Base-by-base conservation (phyloP, 345 rosid genomes). In the Durio zibethinus region DNA sequence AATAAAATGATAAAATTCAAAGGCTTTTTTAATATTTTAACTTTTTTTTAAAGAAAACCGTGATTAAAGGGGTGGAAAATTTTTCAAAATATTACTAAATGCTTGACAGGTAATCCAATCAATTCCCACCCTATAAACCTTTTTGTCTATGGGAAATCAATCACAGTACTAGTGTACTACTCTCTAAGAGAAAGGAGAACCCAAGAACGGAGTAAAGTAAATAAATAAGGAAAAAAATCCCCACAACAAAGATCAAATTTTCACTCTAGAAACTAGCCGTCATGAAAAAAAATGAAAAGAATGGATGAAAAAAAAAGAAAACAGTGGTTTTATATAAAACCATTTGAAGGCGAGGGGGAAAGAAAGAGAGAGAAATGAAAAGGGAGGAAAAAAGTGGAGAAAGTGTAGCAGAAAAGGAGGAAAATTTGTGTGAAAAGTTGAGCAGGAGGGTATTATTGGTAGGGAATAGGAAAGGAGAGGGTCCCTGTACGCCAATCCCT, bases 341-440 rank as follows among this genome's bases (percentile, higher is more conserved):
- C 56, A 61, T 35, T 62, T 74, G 40, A 76, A 53, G 14, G 57
- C 6, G 10, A 12, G 35, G 59, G 64, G 74, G 76, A 72, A 69
- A 83, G 85, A 29, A 65, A 73, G 84, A 74, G 80, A 80, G 84
- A 78, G 82, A 80, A 82, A 85, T 63, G 80, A 76, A 82, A 86
- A 78, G 86, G 62, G 80, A 23, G 45, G 89, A 74, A 75, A 86
- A 85, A 87, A 86, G 85, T 36, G 87, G 76, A 80, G 86, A 79
- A 54, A 74, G 80, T 79, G 83, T 21, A 56, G 83, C 86, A 62
- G 88, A 82, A 84, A 91, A 88, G 93, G 87, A 80, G 88, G 94
- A 91, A 83, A 87, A 67, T 77, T 86, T 90, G 86, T 89, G 89
- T 76, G 86, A 85, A 91, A 93, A 93, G 94, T 93, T 91, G 87